Evolutionary conservation across 2,329 filamentous ascomycete genomes (phyloP).

Genomic region (Aspergillus novoparasiticus): DNA sequence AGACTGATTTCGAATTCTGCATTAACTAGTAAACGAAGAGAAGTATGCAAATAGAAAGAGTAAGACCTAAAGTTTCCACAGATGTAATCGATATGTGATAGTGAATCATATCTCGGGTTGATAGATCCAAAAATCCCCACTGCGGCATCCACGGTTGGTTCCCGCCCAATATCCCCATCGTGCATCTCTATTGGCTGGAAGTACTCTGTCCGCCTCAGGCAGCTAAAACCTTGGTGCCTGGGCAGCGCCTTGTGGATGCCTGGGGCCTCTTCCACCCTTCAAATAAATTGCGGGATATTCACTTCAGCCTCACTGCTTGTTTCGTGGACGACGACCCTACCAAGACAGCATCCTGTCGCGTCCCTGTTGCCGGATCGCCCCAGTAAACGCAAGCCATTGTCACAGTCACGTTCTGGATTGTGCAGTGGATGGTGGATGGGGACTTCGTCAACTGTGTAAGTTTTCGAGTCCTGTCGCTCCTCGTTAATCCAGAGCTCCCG

Average conservation of each 20-base stretch:
- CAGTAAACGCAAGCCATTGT: constrained; percentile 19
- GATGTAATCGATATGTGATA: no score
- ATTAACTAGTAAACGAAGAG: no score
- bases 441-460: constrained; percentile 31
- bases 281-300: constrained; percentile 26
- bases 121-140: constrained; percentile 1
- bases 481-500: constrained; percentile 6
- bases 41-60: no score
- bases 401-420: constrained; percentile 14
- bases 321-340: constrained; percentile 39
- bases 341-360: constrained; percentile 27
- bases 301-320: constrained; percentile 30
- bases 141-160: constrained; percentile 16
- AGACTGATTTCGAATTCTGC: no score
- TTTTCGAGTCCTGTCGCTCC: constrained; percentile 11
- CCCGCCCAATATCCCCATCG: constrained; percentile 7
- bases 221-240: constrained; percentile 28
- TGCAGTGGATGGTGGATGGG: constrained; percentile 26
- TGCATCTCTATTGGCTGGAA: constrained; percentile 17
- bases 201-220: constrained; percentile 24
- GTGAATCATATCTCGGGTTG: background rate
- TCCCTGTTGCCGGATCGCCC: constrained; percentile 25
- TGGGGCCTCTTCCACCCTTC: constrained; percentile 24
- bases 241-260: constrained; percentile 33
- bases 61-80: no score